Evolutionary conservation across 1,139 yeast genomes (phyloP).

Genomic region (Saccharomyces pastorianus): DNA sequence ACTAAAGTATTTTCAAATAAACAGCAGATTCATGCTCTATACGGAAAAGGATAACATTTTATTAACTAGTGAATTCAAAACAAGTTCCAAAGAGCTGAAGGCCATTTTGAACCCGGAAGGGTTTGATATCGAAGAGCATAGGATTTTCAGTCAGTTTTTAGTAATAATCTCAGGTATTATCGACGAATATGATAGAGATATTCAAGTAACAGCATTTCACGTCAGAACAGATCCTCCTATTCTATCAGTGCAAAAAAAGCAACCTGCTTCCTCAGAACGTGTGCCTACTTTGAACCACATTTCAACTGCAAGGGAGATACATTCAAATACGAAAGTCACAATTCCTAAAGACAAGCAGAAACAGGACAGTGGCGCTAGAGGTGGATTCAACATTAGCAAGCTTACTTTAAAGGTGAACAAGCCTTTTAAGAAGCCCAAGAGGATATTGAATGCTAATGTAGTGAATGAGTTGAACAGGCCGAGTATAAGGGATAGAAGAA

Average conservation of each 20-base stretch:
- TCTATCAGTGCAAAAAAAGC: neutral
- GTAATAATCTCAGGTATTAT: constrained; percentile 19
- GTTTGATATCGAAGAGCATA: constrained; percentile 24
- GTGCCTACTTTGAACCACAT: neutral
- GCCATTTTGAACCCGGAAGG: constrained; percentile 16
- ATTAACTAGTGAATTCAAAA: constrained; percentile 22
- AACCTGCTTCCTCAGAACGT: neutral
- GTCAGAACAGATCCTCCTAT: neutral
- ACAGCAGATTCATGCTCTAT: constrained; percentile 21
- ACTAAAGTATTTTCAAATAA: constrained; percentile 19
- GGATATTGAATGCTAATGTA: neutral
- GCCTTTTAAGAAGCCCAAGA: constrained; percentile 25
- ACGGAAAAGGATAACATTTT: constrained; percentile 19
- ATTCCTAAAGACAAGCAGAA: neutral
- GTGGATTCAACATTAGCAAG: neutral
- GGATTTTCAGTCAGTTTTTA: constrained; percentile 22
- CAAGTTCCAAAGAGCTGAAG: constrained; percentile 19
- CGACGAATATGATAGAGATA: constrained; percentile 19
- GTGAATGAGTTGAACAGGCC: constrained; percentile 9
- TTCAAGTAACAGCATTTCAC: constrained; percentile 6
- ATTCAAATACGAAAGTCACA: neutral
- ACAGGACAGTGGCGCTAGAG: neutral
- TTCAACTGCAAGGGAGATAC: neutral
- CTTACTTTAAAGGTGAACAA: constrained; percentile 18
- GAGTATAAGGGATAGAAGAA: constrained; percentile 6